Conservation (phyloP, 176 grass and related monocot genomes). For the Microstegium vimineum region DNA sequence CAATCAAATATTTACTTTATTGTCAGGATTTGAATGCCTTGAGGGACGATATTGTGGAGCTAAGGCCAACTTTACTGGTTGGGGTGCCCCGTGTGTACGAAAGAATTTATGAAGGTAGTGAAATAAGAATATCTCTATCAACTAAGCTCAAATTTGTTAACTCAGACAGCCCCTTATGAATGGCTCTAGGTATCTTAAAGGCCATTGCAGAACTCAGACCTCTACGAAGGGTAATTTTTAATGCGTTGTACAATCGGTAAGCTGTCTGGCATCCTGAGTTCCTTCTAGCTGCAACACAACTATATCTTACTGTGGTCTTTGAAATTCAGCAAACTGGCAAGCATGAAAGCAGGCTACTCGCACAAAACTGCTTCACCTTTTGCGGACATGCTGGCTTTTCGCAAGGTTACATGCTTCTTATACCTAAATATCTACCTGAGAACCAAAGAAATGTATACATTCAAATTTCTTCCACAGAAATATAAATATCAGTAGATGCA, state of each 20-base stretch:
- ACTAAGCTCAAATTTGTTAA: neutral
- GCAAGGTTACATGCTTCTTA: conserved; percentile 58
- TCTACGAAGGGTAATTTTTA: conserved; percentile 91
- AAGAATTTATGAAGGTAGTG: conserved; percentile 85
- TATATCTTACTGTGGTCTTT: conserved; percentile 25
- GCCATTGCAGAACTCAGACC: conserved; percentile 79
- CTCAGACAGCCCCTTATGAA: conserved; percentile 21
- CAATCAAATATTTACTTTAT: conserved; percentile 4
- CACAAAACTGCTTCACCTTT: conserved; percentile 89
- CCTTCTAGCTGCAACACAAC: conserved; percentile 20
- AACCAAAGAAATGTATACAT: neutral
- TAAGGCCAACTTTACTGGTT: conserved; percentile 85
- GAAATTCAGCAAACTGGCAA: conserved; percentile 67
- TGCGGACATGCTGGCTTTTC: conserved; percentile 83
- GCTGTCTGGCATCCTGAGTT: conserved; percentile 33
- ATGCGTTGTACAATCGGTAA: conserved; percentile 92
- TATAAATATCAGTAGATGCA: conserved; percentile 12
- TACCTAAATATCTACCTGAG: neutral
- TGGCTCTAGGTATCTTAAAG: conserved; percentile 74
- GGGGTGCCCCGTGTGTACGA: conserved; percentile 97
- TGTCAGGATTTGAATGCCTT: conserved; percentile 80
- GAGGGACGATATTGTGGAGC: conserved; percentile 85
- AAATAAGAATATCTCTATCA: conserved; percentile 19
- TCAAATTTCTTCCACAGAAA: neutral
- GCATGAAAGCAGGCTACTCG: conserved; percentile 79